These are phyloP conservation scores for Mucor indicus DNA, from an alignment of 371 early-diverging fungal genomes.

Conservation along the genomic window DNA sequence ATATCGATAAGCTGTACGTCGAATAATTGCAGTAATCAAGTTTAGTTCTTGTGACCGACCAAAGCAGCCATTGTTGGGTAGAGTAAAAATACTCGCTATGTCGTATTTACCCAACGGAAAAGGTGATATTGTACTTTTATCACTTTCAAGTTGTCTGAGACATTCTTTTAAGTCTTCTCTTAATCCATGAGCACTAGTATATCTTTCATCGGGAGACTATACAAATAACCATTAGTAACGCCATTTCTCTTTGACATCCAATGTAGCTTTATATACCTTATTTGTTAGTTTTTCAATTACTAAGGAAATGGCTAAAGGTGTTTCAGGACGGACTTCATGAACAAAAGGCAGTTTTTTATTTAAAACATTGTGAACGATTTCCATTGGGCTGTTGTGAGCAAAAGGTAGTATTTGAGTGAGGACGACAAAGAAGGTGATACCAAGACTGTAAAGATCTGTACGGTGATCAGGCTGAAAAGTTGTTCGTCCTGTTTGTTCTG, in stretches of 20 bases:
- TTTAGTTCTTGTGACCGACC: slow-evolving; percentile 41
- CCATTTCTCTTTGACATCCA: no score
- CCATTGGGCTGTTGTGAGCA: slow-evolving; percentile 52
- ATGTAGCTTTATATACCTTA: slow-evolving; percentile 55
- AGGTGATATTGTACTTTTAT: slow-evolving; percentile 4
- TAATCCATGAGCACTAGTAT: slow-evolving; percentile 56
- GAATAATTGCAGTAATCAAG: slow-evolving; percentile 31
- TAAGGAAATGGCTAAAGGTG: slow-evolving; percentile 43
- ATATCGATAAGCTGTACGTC: slow-evolving; percentile 34
- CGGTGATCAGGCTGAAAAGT: slow-evolving; percentile 59
- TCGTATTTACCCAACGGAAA: slow-evolving; percentile 51
- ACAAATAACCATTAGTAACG: no score
- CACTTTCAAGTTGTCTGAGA: slow-evolving; percentile 27
- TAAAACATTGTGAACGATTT: slow-evolving; percentile 54
- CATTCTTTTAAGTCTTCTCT: slow-evolving; percentile 55
- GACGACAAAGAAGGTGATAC: slow-evolving; percentile 50
- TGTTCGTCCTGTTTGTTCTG: slow-evolving; percentile 61
- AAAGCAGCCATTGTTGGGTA: slow-evolving; percentile 50
- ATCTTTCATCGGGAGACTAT: slow-evolving; percentile 60
- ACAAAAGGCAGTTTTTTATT: slow-evolving; percentile 48
- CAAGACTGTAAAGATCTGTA: slow-evolving; percentile 59
- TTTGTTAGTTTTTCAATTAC: slow-evolving; percentile 59
- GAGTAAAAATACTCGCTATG: slow-evolving; percentile 53
- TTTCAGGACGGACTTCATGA: slow-evolving; percentile 41
- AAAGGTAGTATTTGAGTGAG: slow-evolving; percentile 52